Conservation (phyloP, 208 protist genomes). For the Leishmania amazonensis region DNA sequence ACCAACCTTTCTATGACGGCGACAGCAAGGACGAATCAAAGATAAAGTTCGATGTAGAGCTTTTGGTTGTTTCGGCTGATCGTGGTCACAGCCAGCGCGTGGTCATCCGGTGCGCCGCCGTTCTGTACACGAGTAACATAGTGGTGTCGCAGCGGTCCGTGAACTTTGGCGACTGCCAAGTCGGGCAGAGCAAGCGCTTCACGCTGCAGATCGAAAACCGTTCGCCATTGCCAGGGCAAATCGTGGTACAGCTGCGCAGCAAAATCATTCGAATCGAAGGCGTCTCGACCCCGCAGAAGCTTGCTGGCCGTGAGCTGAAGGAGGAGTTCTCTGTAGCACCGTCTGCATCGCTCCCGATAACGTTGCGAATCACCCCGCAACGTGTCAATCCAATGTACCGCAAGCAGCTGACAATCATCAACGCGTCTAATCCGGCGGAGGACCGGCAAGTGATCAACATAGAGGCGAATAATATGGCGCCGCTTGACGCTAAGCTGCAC, state of each 20-base stretch:
- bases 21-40: constrained; percentile 58
- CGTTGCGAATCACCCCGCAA: constrained; percentile 76
- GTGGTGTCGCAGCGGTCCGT: constrained; percentile 63
- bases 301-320: constrained; percentile 44
- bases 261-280: constrained; percentile 90
- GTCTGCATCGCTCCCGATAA: constrained; percentile 62
- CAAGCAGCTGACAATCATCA: constrained; percentile 86
- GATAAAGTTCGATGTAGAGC: constrained; percentile 79
- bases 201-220: constrained; percentile 82
- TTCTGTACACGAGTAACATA: constrained; percentile 85
- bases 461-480: constrained; percentile 89
- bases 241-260: constrained; percentile 79
- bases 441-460: constrained; percentile 85
- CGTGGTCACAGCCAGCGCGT: constrained; percentile 53
- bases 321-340: constrained; percentile 79
- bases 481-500: constrained; percentile 77
- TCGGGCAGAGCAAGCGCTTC: constrained; percentile 75
- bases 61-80: constrained; percentile 39
- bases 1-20: constrained; percentile 56
- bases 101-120: constrained; percentile 63
- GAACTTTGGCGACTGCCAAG: constrained; percentile 85
- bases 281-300: constrained; percentile 8
- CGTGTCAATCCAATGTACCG: constrained; percentile 87
- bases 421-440: constrained; percentile 69
- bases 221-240: constrained; percentile 68